These are phyloP conservation scores for Yamadazyma siamensis DNA, from an alignment of 1,139 yeast genomes.

Conservation along the genomic window DNA sequence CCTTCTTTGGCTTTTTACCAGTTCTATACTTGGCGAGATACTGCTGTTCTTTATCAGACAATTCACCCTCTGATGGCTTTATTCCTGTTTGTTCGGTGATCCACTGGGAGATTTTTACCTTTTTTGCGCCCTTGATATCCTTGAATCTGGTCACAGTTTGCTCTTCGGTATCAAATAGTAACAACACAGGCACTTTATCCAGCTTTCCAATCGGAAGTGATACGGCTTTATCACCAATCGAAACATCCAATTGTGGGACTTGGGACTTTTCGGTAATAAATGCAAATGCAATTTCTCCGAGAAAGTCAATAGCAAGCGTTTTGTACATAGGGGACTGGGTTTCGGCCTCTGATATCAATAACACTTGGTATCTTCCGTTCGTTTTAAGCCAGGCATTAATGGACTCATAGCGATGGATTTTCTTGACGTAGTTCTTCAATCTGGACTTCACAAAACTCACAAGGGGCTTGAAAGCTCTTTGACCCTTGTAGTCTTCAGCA, in stretches of 20 bases:
- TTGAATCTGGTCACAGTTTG: conserved; percentile 21
- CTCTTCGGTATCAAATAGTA: conserved; percentile 23
- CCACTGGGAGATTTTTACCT: conserved; percentile 34
- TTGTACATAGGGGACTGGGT: conserved; percentile 62
- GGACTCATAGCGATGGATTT: conserved; percentile 28
- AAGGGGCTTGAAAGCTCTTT: conserved; percentile 58
- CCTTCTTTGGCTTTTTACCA: conserved; percentile 21
- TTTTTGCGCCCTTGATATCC: conserved; percentile 26
- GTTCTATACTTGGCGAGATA: conserved; percentile 28
- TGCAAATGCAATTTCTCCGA: conserved; percentile 32
- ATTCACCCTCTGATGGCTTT: conserved; percentile 37
- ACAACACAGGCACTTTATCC: conserved; percentile 26
- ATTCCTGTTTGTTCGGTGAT: conserved; percentile 24
- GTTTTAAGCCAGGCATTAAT: conserved; percentile 11
- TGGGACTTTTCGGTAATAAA: conserved; percentile 17
- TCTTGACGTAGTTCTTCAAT: conserved; percentile 69
- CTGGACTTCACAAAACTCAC: conserved; percentile 57
- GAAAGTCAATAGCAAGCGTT: conserved; percentile 73
- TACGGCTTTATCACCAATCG: conserved; percentile 19
- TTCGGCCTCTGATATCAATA: conserved; percentile 45
- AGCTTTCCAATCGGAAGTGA: conserved; percentile 18
- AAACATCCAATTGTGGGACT: conserved; percentile 10
- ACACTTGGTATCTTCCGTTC: conserved; percentile 26
- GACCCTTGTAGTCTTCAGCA: conserved; percentile 67
- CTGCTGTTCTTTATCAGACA: conserved; percentile 33